These are phyloP conservation scores for Aspergillus aculeatinus DNA, from an alignment of 2,329 filamentous ascomycete species.

Conservation along the genomic window DNA sequence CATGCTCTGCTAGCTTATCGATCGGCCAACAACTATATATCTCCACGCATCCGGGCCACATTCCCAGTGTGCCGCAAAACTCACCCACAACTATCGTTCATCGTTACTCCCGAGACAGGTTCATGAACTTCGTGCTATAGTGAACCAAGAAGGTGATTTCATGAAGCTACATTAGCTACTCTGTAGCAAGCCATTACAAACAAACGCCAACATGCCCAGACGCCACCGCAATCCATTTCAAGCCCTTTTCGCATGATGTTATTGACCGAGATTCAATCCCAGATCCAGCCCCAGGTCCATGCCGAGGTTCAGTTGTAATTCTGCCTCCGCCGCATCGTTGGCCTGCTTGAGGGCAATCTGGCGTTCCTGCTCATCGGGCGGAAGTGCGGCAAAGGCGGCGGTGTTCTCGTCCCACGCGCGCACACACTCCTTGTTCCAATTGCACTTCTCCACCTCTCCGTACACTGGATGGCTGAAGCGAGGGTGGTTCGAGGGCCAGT, in stretches of 20 bases:
- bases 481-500: conserved; percentile 53
- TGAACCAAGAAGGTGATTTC: too few relatives aligned
- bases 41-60: too few relatives aligned
- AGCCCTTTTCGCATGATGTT: neutral
- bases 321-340: neutral
- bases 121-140: too few relatives aligned
- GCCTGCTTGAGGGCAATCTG: conserved; percentile 14
- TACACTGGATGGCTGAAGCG: conserved; percentile 14
- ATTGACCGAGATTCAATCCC: neutral
- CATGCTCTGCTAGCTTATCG: too few relatives aligned
- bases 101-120: too few relatives aligned
- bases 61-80: too few relatives aligned
- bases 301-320: neutral
- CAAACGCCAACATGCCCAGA: neutral
- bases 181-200: too few relatives aligned
- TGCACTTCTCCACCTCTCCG: conserved; percentile 15
- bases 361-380: conserved; percentile 12
- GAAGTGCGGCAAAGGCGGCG: conserved; percentile 10
- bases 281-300: neutral
- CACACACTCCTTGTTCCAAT: conserved; percentile 17
- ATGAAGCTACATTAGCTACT: too few relatives aligned
- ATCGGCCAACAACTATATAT: too few relatives aligned
- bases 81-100: too few relatives aligned
- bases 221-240: neutral
- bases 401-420: conserved; percentile 13